Base-by-base conservation (phyloP, 2,329 filamentous ascomycete genomes). In the Ophiocordyceps camponoti-leonardi region DNA sequence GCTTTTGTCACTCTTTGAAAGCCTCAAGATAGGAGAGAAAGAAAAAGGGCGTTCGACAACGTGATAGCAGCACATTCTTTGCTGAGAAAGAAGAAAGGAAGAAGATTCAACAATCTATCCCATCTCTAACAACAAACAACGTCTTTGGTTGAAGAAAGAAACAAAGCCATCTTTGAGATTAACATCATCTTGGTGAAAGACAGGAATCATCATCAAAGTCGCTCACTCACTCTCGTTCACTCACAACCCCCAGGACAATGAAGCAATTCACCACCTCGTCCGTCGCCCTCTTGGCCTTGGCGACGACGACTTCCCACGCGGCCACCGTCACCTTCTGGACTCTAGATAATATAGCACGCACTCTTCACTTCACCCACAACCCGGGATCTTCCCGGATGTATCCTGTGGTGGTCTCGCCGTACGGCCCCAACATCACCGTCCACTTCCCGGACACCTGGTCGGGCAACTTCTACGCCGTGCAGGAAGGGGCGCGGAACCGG, bases 271-370 rank as follows among this genome's bases (percentile, higher is more conserved):
- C 64, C 55, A 61, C 59, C 49, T 54, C 67, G 54, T 53, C 71
- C 56, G 59, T 68, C 52, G 60, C 64, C 52, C 51, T 70, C 49
- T 58, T 64, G 49, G 65, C 69, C 51, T 52, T 62, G 46, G 66
- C 66, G 48, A 59, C 66, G 48, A 59, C 65, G 49, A 52, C 66
- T 44, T 67, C 59, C 53, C 57, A 56, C 46, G 72, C 69, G 48
- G 58, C 56, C 56, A 71, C 69, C 60, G 61, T 81, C 54, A 75
- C 71, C 52, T 79, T 81, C 63, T 54, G 69, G 60, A 77, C 73
- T 52, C 70, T 77, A 44, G 77, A 81, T 57, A 48, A 62, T 60
- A 31, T 56, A 60, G 48, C 69, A n/a, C n/a, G 73, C 58, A 69
- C 65, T 43, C 53, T 77, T 58, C 52, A 67, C 61, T 73, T 75